Base-by-base conservation (phyloP, 148 eudicot genomes). In the Nyssa sinensis region DNA sequence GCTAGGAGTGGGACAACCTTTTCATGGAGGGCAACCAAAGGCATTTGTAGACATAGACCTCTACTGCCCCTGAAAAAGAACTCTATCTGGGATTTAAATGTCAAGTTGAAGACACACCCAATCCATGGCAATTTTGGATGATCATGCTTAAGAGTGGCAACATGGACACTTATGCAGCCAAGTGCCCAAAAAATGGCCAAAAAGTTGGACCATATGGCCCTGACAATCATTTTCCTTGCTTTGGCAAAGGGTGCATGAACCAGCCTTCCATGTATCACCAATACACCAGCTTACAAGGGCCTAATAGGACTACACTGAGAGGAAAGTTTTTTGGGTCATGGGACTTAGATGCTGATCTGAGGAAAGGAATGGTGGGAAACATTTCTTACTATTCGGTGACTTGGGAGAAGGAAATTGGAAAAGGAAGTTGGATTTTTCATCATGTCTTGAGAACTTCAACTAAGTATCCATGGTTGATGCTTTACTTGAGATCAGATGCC, bases 201-300 rank as follows among this genome's bases (percentile, higher is more conserved):
- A 72, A 72, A 58, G 19, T 47, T 3, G 41, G 58, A 49, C 82
- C 60, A 29, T 58, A 60, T 27, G 23, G 41, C 0, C 73, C 47
- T 2, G n/a, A n/a, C 12, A 47, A 5, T 9, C 35, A 30, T 24
- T 79, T 82, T 28, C 82, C 82, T 3, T 82, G 85, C 62, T 75
- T 79, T 30, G 85, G 82, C 11, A 19, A 71, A 73, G 85, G 80
- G 17, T 82, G 85, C 59, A 82, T 82, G 85, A 79, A 82, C 77
- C 63, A 49, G 51, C 85, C 85, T 11, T 62, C 34, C 49, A 72
- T 82, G 24, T 75, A 72, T 31, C 85, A 82, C 21, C 19, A 82
- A 12, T 72, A 82, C 49, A 78, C 82, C 1, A 53, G 27, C 17
- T 2, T 59, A 14, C 1, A 32, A 21, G 37, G n/a, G 44, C 23